A percentile compares a stretch with the other conserved stretches of the same genome.
These are phyloP conservation scores for Amanita pallidorosea DNA, from an alignment of 768 basidiomycete genomes.

Conservation along the genomic window DNA sequence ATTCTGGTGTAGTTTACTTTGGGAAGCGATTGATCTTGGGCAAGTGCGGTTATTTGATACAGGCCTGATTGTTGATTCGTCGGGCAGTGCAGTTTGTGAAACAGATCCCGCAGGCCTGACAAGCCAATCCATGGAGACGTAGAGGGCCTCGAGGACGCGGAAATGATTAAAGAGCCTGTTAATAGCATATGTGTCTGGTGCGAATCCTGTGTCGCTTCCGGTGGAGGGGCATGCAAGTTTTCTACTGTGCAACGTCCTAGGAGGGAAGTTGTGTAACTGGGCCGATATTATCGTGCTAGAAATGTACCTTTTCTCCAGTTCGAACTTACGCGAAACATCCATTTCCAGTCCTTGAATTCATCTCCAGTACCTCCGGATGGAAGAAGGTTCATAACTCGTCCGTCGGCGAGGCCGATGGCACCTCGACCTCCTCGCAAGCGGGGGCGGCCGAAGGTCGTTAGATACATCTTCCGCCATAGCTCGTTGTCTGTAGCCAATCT, in stretches of 20 bases:
- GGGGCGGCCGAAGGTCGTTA: constrained; percentile 52
- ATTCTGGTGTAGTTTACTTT: constrained; percentile 32
- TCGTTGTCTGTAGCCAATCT: constrained; percentile 60
- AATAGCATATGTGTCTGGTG: constrained; percentile 37
- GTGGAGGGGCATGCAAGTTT: constrained; percentile 12
- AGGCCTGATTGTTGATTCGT: constrained; percentile 20
- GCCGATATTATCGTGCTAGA: background rate
- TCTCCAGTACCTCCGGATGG: constrained; percentile 38
- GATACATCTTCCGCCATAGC: constrained; percentile 62
- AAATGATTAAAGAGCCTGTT: constrained; percentile 49
- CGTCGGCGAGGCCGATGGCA: constrained; percentile 43
- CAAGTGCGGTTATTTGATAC: constrained; percentile 49
- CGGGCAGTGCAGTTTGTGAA: constrained; percentile 32
- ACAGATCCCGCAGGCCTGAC: constrained; percentile 19
- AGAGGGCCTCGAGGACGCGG: constrained; percentile 35
- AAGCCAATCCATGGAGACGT: constrained; percentile 26
- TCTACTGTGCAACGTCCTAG: constrained; percentile 57
- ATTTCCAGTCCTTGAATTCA: constrained; percentile 60
- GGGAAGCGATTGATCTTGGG: constrained; percentile 67
- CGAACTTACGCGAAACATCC: constrained; percentile 77
- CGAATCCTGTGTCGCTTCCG: constrained; percentile 5
- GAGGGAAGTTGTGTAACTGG: constrained; percentile 9
- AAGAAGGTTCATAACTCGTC: constrained; percentile 46
- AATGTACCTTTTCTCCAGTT: constrained; percentile 70
- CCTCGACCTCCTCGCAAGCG: constrained; percentile 62